These are phyloP conservation scores for Vishniacozyma victoriae DNA, from an alignment of 768 basidiomycete genomes.

Conservation along the genomic window DNA sequence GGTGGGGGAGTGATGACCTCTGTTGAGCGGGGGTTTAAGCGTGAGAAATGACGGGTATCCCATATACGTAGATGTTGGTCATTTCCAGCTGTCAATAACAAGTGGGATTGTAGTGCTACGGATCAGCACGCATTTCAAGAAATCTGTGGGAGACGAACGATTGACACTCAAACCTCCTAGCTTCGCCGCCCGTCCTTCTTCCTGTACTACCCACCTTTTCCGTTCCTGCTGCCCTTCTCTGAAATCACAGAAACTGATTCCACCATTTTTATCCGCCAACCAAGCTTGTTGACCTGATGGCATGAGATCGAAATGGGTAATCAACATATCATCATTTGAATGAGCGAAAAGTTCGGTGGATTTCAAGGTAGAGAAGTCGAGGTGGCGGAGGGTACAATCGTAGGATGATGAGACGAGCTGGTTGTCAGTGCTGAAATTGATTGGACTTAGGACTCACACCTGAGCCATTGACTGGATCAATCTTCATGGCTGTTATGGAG, in stretches of 20 bases:
- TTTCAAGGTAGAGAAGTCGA: slow-evolving; percentile 43
- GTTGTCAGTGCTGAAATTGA: not conserved
- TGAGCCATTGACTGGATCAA: slow-evolving; percentile 44
- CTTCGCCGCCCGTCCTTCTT: slow-evolving; percentile 39
- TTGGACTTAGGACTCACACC: slow-evolving; percentile 36
- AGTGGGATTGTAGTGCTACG: slow-evolving; percentile 38
- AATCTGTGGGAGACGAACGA: slow-evolving; percentile 20
- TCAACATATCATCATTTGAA: slow-evolving; percentile 43
- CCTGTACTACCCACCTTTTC: slow-evolving; percentile 34
- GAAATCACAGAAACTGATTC: slow-evolving; percentile 45
- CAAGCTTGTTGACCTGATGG: slow-evolving; percentile 43
- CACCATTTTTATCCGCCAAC: slow-evolving; percentile 43
- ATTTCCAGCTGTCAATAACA: slow-evolving; percentile 46
- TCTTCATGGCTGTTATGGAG: slow-evolving; percentile 45
- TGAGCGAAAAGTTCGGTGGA: slow-evolving; percentile 47
- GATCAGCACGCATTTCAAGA: slow-evolving; percentile 9
- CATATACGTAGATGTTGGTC: slow-evolving; percentile 46
- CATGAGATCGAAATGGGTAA: slow-evolving; percentile 49
- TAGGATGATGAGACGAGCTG: slow-evolving; percentile 48
- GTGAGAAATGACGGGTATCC: slow-evolving; percentile 40
- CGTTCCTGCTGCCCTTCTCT: slow-evolving; percentile 20
- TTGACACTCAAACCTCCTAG: slow-evolving; percentile 47
- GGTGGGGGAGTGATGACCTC: slow-evolving; percentile 5
- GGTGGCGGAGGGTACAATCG: slow-evolving; percentile 48
- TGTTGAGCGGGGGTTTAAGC: slow-evolving; percentile 8